Base-by-base conservation (phyloP, 2,329 filamentous ascomycete genomes). In the Claviceps purpurea region DNA sequence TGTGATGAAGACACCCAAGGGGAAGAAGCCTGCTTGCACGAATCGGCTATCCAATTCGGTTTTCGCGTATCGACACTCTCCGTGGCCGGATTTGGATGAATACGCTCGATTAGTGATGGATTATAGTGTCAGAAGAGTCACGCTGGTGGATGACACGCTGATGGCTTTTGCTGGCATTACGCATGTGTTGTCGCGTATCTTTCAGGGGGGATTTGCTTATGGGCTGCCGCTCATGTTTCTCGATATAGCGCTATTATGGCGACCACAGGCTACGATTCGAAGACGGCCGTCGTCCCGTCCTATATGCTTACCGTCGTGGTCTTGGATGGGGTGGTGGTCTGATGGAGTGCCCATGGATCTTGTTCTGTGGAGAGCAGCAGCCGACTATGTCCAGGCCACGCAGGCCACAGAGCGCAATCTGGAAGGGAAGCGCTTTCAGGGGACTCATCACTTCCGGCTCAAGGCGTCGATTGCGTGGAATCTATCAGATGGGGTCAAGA, bases 251-350 rank as follows among this genome's bases (percentile, higher is more conserved):
- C 64, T 73, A 22, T 64, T 73, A 26, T 73, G 71, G 71, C 65
- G 70, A 16, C 71, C 71, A 14, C 64, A 69, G 46, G 69, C 70
- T 16, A 70, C 68, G 2, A 68, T 73, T 30, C 64, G 70, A 26
- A 62, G 71, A 18, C 60, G 70, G 22, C 65, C 65, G 6, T 57
- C 68, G 6, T 59, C 66, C 3, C 62, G 64, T 0, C 62, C 67
- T 11, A 64, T 68, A 2, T 70, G 69, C 50, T 60, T 73, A 5
- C 71, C 71, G 0, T 71, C 68, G 4, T 73, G 71, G 71, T 71
- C 70, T 34, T 73, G 71, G 71, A 69, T 73, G 65, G 70, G 71
- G 22, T 73, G 71, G 71, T 72, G 69, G 65, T 71, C 70, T 52
- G 71, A 73, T 52, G 68, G 66, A 30, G 62, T 72, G 14, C 64